These are phyloP conservation scores for Rhynchosporium graminicola DNA, from an alignment of 2,329 filamentous ascomycete genomes.

Conservation along the genomic window DNA sequence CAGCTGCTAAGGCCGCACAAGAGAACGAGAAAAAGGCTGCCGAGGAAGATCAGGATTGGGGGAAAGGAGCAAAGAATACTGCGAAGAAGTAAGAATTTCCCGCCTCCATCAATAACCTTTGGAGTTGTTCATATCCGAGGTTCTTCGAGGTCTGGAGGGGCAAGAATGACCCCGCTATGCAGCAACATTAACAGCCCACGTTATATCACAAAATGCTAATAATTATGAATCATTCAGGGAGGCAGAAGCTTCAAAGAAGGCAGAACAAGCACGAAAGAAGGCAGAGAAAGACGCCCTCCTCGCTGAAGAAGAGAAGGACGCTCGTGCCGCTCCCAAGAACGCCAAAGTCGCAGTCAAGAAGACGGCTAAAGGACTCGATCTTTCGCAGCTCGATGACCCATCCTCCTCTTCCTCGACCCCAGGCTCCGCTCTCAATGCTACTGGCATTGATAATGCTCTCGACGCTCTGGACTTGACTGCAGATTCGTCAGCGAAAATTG, in stretches of 20 bases:
- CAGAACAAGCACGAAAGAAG: constrained; percentile 84
- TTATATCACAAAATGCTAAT: constrained; percentile 21
- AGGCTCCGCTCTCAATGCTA: constrained; percentile 68
- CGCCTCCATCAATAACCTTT: background rate
- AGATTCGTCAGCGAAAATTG: constrained; percentile 67
- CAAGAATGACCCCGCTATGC: constrained; percentile 21
- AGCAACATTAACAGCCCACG: constrained; percentile 20
- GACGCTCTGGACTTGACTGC: constrained; percentile 74
- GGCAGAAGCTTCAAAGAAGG: constrained; percentile 66
- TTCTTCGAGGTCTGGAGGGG: background rate
- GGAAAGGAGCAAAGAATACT: constrained; percentile 79
- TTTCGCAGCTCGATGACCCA: constrained; percentile 71
- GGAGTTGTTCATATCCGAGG: background rate
- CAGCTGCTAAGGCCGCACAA: constrained; percentile 74
- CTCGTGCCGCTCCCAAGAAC: constrained; percentile 68
- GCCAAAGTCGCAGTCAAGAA: constrained; percentile 69
- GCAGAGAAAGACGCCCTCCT: constrained; percentile 84
- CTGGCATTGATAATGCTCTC: constrained; percentile 90
- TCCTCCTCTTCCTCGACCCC: constrained; percentile 41
- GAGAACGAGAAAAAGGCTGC: constrained; percentile 66
- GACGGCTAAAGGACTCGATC: constrained; percentile 66
- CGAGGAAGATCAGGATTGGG: constrained; percentile 76
- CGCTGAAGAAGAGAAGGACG: constrained; percentile 82
- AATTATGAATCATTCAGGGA: constrained; percentile 56
- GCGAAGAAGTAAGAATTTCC: constrained; percentile 74